Percentiles rank a stretch among this genome's conserved stretches.
Evolutionary conservation across 2,329 filamentous ascomycete genomes (phyloP).

Genomic region (Penicillium vulpinum): DNA sequence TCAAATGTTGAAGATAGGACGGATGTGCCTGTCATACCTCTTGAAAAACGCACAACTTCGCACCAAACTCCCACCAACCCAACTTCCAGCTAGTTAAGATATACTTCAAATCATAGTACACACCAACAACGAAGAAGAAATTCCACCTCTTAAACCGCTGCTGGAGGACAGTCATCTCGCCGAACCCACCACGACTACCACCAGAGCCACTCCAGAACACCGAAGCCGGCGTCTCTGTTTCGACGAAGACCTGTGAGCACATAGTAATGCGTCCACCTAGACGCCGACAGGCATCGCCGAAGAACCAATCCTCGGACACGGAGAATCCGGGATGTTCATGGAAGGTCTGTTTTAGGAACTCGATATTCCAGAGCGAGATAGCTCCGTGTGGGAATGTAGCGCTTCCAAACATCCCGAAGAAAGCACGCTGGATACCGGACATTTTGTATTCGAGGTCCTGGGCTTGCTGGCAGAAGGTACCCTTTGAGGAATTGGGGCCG

Average conservation of each 20-base stretch:
- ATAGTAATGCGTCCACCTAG: slow-evolving; percentile 50
- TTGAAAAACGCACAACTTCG: slow-evolving; percentile 53
- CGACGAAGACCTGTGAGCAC: slow-evolving; percentile 53
- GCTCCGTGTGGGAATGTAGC: slow-evolving; percentile 55
- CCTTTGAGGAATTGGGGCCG: slow-evolving; percentile 38
- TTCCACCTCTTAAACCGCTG: slow-evolving; percentile 55
- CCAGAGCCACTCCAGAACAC: slow-evolving; percentile 44
- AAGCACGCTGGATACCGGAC: slow-evolving; percentile 48
- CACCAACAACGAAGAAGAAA: slow-evolving; percentile 53
- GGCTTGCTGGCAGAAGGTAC: slow-evolving; percentile 47
- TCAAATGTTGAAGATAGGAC: not conserved
- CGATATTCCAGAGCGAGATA: slow-evolving; percentile 51
- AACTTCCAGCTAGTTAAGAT: slow-evolving; percentile 51
- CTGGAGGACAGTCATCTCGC: slow-evolving; percentile 55
- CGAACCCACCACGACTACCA: slow-evolving; percentile 50
- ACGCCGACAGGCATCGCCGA: slow-evolving; percentile 50
- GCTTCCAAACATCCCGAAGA: slow-evolving; percentile 48
- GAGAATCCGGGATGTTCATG: slow-evolving; percentile 52
- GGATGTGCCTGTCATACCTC: slow-evolving; percentile 32
- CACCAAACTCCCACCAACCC: slow-evolving; percentile 51
- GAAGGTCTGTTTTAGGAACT: slow-evolving; percentile 50
- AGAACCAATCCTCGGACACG: slow-evolving; percentile 56
- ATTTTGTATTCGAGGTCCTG: slow-evolving; percentile 57
- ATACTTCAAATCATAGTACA: slow-evolving; percentile 52
- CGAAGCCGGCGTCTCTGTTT: slow-evolving; percentile 51